Percentiles rank a stretch among this genome's conserved stretches.
phyloP scores from a whole-genome alignment of 116 monocot genomes.

The Trichopus zeylanicus region DNA sequence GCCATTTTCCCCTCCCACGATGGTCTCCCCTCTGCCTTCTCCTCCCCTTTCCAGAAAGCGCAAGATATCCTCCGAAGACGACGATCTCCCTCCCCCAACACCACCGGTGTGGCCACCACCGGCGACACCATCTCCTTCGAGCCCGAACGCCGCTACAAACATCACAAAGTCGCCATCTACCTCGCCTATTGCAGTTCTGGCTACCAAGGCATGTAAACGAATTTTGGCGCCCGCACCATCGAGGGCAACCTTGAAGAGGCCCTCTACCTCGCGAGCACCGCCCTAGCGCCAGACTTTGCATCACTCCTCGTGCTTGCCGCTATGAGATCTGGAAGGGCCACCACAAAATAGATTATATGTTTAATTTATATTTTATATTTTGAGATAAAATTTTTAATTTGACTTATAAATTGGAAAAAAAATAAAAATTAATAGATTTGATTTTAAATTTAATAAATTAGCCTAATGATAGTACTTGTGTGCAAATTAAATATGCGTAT shows the following conservation, averaged over 20 bases:
- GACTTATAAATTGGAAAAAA: too few relatives aligned
- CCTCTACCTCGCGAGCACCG: conserved; percentile 67
- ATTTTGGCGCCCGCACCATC: conserved; percentile 86
- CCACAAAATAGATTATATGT: too few relatives aligned
- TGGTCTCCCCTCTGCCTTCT: too few relatives aligned
- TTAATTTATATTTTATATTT: too few relatives aligned
- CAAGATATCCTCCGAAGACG: conserved; percentile 50
- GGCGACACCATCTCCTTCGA: conserved; percentile 2
- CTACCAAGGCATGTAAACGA: conserved; percentile 98
- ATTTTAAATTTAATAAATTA: too few relatives aligned
- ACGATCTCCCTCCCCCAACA: conserved; percentile 5
- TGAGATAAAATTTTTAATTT: too few relatives aligned
- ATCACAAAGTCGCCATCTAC: conserved; percentile 76
- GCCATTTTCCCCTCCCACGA: too few relatives aligned
- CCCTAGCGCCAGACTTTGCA: conserved; percentile 54
- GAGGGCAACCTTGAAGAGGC: conserved; percentile 86
- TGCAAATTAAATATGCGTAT: too few relatives aligned
- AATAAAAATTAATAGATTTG: too few relatives aligned
- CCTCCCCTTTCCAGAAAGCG: conserved; percentile 46
- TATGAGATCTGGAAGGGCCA: too few relatives aligned
- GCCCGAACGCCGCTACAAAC: conserved; percentile 29
- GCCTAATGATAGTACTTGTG: too few relatives aligned
- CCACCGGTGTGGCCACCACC: conserved; percentile 3
- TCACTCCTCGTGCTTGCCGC: too few relatives aligned
- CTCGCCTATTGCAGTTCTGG: conserved; percentile 73